These are phyloP conservation scores for Mycena metata DNA, from an alignment of 768 basidiomycete species.

Conservation along the genomic window DNA sequence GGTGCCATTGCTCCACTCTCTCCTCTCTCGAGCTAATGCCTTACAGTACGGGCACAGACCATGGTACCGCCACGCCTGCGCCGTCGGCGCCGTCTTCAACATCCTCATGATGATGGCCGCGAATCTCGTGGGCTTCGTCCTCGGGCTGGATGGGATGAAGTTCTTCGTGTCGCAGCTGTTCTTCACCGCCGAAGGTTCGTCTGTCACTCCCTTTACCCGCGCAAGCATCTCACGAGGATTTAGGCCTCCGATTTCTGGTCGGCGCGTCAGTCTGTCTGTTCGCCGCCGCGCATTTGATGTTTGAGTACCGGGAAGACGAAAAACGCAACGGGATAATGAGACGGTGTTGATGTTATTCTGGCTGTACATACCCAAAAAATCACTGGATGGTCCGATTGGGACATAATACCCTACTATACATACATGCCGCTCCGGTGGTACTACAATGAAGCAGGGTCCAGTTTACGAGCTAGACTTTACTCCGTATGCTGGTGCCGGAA, in stretches of 20 bases:
- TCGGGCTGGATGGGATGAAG: slow-evolving; percentile 84
- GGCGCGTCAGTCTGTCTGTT: slow-evolving; percentile 77
- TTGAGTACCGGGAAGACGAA: slow-evolving; percentile 79
- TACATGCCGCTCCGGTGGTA: too few relatives aligned
- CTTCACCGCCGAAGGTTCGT: slow-evolving; percentile 75
- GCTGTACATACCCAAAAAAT: not conserved
- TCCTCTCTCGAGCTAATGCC: not conserved
- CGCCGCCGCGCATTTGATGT: slow-evolving; percentile 91
- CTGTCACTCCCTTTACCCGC: not conserved
- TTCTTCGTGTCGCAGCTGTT: slow-evolving; percentile 76
- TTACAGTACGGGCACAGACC: slow-evolving; percentile 70
- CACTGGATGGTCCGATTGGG: not conserved
- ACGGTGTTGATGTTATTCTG: slow-evolving; percentile 19
- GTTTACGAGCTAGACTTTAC: slow-evolving; percentile 28
- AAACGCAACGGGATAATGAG: slow-evolving; percentile 37
- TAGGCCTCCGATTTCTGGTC: slow-evolving; percentile 77
- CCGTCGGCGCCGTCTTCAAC: slow-evolving; percentile 86
- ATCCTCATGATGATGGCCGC: slow-evolving; percentile 91
- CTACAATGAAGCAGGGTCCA: too few relatives aligned
- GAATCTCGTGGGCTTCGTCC: slow-evolving; percentile 95
- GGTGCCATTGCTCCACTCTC: slow-evolving; percentile 56
- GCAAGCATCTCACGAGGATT: slow-evolving; percentile 13
- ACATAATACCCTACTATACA: not conserved
- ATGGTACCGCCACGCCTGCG: slow-evolving; percentile 93
- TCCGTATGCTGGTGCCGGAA: slow-evolving; percentile 4